Percentiles rank a stretch among this genome's conserved stretches.
Evolutionary conservation across 495 filamentous ascomycete species (phyloP).

Genomic region (Geoglossum glabrum): DNA sequence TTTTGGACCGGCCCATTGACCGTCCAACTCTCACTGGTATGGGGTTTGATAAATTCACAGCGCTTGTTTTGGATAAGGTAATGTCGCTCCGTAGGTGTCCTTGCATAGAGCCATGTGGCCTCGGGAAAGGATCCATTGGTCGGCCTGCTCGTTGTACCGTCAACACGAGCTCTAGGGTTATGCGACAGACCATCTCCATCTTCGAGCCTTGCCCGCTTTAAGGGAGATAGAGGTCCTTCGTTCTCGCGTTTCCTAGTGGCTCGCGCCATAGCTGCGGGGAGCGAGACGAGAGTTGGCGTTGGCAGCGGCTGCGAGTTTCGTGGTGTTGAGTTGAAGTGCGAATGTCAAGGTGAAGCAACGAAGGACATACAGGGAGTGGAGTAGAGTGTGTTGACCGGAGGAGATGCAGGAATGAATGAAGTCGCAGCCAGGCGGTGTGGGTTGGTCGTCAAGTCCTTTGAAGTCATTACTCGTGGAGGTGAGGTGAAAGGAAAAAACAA

Average conservation of each 20-base stretch:
- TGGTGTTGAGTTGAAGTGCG: not conserved
- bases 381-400: not conserved
- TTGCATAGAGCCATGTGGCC: not conserved
- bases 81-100: not conserved
- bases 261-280: not conserved
- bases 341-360: not conserved
- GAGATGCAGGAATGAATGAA: not conserved
- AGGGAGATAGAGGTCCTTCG: not conserved
- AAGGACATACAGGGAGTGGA: not conserved
- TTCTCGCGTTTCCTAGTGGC: not conserved
- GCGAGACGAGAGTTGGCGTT: no score
- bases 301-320: not conserved
- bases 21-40: not conserved
- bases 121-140: not conserved
- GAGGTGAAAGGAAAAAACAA: not conserved
- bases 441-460: not conserved
- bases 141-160: not conserved
- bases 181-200: not conserved
- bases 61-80: not conserved
- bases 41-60: not conserved
- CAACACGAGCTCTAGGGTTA: not conserved
- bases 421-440: not conserved
- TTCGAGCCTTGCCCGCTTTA: not conserved
- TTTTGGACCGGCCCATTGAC: slow-evolving; percentile 2
- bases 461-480: not conserved